Evolutionary conservation across 192 early-diverging fungal species (phyloP).

Genomic region (Backusella morwellensis): DNA sequence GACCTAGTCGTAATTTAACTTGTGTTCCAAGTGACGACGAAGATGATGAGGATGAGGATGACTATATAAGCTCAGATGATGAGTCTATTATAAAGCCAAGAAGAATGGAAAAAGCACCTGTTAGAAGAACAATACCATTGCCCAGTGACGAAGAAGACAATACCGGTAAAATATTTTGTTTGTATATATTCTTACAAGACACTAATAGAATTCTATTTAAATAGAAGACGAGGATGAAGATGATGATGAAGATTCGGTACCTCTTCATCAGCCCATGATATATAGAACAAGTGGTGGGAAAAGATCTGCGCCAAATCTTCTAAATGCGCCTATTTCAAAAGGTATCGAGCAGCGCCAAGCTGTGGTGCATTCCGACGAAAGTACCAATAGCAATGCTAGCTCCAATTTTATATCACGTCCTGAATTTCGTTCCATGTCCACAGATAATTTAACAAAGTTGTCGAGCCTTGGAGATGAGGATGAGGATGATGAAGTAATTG

Average conservation of each 20-base stretch:
- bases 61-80: constrained; percentile 12
- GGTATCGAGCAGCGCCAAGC: not conserved
- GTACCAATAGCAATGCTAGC: constrained; percentile 10
- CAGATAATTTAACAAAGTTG: not conserved
- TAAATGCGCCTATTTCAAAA: not conserved
- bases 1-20: constrained; percentile 6
- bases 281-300: not conserved
- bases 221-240: not conserved
- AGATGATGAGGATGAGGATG: constrained; percentile 6
- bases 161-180: not conserved
- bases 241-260: not conserved
- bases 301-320: constrained; percentile 3
- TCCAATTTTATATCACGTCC: constrained; percentile 1
- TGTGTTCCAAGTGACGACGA: constrained; percentile 25
- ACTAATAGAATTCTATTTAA: not conserved
- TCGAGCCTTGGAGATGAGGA: not conserved
- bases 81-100: constrained; percentile 3
- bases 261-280: not conserved
- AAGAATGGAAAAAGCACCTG: not conserved
- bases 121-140: constrained; percentile 11
- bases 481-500: constrained; percentile 17
- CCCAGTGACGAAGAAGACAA: constrained; percentile 31
- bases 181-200: not conserved
- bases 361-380: constrained; percentile 12
- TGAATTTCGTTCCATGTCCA: not conserved